Evolutionary conservation across 495 filamentous ascomycete species (phyloP).

Genomic region (Cetradonia linearis): DNA sequence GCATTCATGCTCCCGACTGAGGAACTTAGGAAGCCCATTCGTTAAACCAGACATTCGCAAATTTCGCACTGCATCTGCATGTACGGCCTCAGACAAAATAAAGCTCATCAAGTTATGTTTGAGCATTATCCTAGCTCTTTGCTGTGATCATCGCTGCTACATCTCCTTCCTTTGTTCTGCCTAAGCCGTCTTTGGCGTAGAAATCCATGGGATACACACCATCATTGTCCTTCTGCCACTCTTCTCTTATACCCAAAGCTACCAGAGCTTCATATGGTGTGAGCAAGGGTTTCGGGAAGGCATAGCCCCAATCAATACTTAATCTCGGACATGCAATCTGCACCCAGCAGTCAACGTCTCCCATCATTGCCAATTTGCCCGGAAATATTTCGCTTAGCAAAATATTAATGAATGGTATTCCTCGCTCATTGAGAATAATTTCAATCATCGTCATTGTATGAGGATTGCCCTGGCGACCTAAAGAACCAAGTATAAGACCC

Average conservation of each 20-base stretch:
- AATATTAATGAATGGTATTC: slow-evolving; percentile 70
- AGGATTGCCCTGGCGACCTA: slow-evolving; percentile 91
- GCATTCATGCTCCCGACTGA: background rate
- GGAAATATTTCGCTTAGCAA: slow-evolving; percentile 92
- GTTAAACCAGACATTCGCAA: background rate
- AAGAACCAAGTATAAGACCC: slow-evolving; percentile 86
- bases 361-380: slow-evolving; percentile 83
- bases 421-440: slow-evolving; percentile 51
- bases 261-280: slow-evolving; percentile 94
- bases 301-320: slow-evolving; percentile 98
- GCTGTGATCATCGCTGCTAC: slow-evolving; percentile 11
- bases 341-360: slow-evolving; percentile 91
- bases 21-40: background rate
- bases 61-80: background rate
- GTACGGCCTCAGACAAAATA: background rate
- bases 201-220: slow-evolving; percentile 98
- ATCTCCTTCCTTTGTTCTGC: slow-evolving; percentile 52
- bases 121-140: slow-evolving; percentile 15
- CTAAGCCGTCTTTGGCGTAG: slow-evolving; percentile 85
- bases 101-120: background rate
- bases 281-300: slow-evolving; percentile 76
- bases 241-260: slow-evolving; percentile 63
- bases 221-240: slow-evolving; percentile 57
- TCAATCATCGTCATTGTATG: slow-evolving; percentile 85
- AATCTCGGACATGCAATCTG: slow-evolving; percentile 91